Conservation (phyloP, 805 yeast genomes). For the Monosporozyma siamensis region DNA sequence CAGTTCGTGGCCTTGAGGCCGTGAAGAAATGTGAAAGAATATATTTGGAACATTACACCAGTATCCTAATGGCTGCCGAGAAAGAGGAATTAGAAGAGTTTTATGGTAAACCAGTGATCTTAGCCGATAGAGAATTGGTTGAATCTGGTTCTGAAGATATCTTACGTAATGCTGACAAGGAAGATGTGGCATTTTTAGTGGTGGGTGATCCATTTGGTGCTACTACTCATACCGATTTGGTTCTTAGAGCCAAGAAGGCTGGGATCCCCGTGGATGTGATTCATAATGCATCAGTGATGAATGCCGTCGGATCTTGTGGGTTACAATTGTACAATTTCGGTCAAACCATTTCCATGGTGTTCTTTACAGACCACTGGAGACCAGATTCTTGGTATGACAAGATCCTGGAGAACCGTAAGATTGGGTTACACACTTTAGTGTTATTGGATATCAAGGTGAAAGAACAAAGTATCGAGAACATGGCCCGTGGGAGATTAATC, state of each 20-base stretch:
- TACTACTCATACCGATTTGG: constrained; percentile 92
- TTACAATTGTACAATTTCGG: constrained; percentile 91
- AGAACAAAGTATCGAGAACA: constrained; percentile 89
- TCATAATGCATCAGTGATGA: constrained; percentile 96
- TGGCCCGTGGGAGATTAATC: constrained; percentile 84
- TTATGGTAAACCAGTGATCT: constrained; percentile 73
- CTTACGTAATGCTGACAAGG: constrained; percentile 61
- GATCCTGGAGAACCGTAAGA: constrained; percentile 75
- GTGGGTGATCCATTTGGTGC: constrained; percentile 99
- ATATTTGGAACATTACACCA: constrained; percentile 92
- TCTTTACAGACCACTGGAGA: constrained; percentile 91
- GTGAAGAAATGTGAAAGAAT: constrained; percentile 79
- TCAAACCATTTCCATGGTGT: constrained; percentile 93
- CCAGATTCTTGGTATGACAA: constrained; percentile 93
- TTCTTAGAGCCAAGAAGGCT: constrained; percentile 81
- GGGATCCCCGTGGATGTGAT: constrained; percentile 70
- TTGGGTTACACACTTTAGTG: constrained; percentile 86
- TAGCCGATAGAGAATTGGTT: constrained; percentile 93
- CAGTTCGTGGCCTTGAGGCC: constrained; percentile 86
- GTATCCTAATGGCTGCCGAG: constrained; percentile 89
- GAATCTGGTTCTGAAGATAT: constrained; percentile 83
- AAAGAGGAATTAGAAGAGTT: constrained; percentile 63
- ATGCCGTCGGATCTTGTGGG: constrained; percentile 98
- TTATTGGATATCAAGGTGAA: constrained; percentile 90
- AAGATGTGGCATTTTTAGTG: constrained; percentile 87